Evolutionary conservation across 208 protist species (phyloP), one percentile per base, ranked within the genome.

Genomic region (Trypanosoma cruzi): DNA sequence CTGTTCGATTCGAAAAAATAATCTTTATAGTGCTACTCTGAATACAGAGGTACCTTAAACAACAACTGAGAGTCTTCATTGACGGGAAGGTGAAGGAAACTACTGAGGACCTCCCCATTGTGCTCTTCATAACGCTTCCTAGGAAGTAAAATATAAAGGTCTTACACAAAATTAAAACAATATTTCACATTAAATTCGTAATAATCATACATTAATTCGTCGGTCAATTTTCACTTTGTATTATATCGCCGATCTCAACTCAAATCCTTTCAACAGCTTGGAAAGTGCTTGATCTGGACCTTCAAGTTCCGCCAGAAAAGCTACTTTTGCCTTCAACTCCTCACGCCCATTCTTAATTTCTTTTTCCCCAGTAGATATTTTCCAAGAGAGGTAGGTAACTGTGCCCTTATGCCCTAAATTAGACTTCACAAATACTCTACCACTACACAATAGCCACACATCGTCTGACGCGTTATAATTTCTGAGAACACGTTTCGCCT

Each of bases 351-450:
- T 50, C 55, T 84, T 79, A 65, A 93, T 93, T 24, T 90, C 84
- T 32, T 79, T 72, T 37, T 88, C 84, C 42, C 78, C 81, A 68
- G 80, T 64, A 52, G 68, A 64, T 53, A 91, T 71, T 36, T 79
- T 81, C 83, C 82, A 87, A 11, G 84, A 79, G 16, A 96, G 72
- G 68, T 79, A 93, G 58, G 72, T 65, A 11, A 92, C 65, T 18
- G 85, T 89, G 34, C 78, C 79, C 26, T 64, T 29, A 64, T 78
- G 65, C 56, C 66, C 68, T 34, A 96, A 67, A 60, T 92, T 82
- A 46, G 85, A 90, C 18, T 66, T 80, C 10, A 96, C 90, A 77
- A 96, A 93, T 14, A 88, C 91, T 40, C 80, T 87, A 13, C 82
- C 87, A 52, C 82, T 85, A 64, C 90, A 91, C 5, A 96, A 79